Evolutionary conservation across 2,329 filamentous ascomycete species (phyloP).

Genomic region (Phyllosticta paracitricarpa): DNA sequence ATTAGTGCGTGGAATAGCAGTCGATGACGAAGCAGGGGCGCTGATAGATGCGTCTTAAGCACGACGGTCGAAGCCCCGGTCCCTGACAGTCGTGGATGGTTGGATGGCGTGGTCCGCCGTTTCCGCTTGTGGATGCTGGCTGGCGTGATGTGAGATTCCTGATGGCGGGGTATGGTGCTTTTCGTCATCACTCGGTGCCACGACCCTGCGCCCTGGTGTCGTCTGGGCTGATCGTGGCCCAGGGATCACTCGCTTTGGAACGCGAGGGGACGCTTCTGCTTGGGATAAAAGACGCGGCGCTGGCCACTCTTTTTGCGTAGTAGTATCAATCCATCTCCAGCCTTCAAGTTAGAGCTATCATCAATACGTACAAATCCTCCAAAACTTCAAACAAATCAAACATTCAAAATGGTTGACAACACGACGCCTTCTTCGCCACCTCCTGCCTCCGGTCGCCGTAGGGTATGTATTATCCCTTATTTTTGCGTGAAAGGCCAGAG

Average conservation of each 20-base stretch:
- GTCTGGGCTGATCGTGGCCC: not conserved
- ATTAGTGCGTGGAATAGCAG: not conserved
- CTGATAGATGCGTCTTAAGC: not conserved
- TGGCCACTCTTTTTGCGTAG: not conserved
- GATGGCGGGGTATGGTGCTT: constrained; percentile 9
- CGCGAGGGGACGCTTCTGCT: not conserved
- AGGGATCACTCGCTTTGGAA: not conserved
- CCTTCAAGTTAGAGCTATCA: not conserved
- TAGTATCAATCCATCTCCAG: too few species aligned
- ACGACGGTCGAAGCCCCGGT: not conserved
- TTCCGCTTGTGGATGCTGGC: not conserved
- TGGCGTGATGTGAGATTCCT: not conserved
- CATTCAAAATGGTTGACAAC: constrained; percentile 5
- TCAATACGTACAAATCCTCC: not conserved
- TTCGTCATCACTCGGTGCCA: constrained; percentile 2
- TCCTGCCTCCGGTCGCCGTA: not conserved
- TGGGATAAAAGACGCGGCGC: not conserved
- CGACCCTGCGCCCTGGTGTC: not conserved
- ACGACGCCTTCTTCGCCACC: not conserved
- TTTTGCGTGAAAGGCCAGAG: not conserved
- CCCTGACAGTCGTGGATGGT: not conserved
- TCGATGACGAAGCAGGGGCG: not conserved
- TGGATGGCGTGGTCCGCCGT: not conserved
- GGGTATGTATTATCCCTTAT: not conserved
- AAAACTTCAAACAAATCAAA: not conserved